phyloP scores from a whole-genome alignment of 306 rosid genomes.

The Quercus aquifolioides region DNA sequence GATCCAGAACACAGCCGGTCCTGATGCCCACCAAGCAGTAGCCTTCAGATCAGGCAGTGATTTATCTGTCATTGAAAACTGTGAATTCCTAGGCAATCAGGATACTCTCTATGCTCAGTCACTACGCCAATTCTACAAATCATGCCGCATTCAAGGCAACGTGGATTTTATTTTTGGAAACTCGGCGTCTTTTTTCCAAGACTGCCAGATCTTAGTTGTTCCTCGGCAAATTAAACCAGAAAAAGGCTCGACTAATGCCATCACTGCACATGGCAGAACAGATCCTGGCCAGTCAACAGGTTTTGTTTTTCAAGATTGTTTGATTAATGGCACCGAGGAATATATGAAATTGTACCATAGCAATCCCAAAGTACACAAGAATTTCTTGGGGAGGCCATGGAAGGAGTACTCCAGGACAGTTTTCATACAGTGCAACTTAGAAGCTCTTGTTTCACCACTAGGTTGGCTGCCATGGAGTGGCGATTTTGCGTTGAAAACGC shows the following conservation, averaged over 20 bases:
- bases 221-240: slow-evolving; percentile 59
- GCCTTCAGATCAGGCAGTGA: slow-evolving; percentile 90
- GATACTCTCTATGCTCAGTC: slow-evolving; percentile 89
- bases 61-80: slow-evolving; percentile 53
- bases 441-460: slow-evolving; percentile 36
- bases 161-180: slow-evolving; percentile 93
- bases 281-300: slow-evolving; percentile 86
- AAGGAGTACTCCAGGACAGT: slow-evolving; percentile 77
- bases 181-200: slow-evolving; percentile 68
- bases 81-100: slow-evolving; percentile 81
- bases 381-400: slow-evolving; percentile 97
- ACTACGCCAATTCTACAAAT: slow-evolving; percentile 78
- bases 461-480: slow-evolving; percentile 88
- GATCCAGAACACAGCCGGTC: slow-evolving; percentile 76
- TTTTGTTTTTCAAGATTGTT: slow-evolving; percentile 66
- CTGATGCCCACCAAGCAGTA: slow-evolving; percentile 90
- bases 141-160: slow-evolving; percentile 67
- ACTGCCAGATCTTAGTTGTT: slow-evolving; percentile 48
- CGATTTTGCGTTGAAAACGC: slow-evolving; percentile 60
- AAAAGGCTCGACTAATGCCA: slow-evolving; percentile 59
- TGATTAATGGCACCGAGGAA: slow-evolving; percentile 70
- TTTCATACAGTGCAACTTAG: slow-evolving; percentile 47
- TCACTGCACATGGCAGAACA: slow-evolving; percentile 81
- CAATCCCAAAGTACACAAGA: slow-evolving; percentile 73
- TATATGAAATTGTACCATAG: slow-evolving; percentile 54